phyloP scores from a whole-genome alignment of 139 green algal genomes.

The Pleodorina starrii region DNA sequence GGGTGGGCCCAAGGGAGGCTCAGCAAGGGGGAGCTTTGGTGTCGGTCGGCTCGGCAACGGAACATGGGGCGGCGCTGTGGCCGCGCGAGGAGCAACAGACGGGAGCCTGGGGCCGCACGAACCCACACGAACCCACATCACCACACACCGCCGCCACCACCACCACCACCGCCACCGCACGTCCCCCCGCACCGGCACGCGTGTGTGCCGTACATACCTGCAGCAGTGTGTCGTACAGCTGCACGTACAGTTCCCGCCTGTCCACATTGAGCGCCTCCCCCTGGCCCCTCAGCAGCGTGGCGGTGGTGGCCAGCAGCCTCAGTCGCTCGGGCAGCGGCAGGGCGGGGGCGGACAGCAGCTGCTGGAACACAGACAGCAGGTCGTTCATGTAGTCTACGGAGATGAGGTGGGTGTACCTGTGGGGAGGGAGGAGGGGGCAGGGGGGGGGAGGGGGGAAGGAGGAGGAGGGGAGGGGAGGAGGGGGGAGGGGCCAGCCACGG shows the following conservation, averaged over 20 bases:
- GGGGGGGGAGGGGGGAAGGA: background rate
- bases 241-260: slow-evolving; percentile 69
- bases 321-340: slow-evolving; percentile 79
- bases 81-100: too few relatives aligned
- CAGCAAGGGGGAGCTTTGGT: too few relatives aligned
- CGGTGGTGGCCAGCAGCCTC: slow-evolving; percentile 68
- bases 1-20: too few relatives aligned
- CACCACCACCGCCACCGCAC: too few relatives aligned
- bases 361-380: slow-evolving; percentile 70
- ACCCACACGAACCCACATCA: background rate
- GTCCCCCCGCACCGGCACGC: too few relatives aligned
- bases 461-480: too few relatives aligned
- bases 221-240: slow-evolving; percentile 73
- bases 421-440: background rate
- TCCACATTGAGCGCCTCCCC: slow-evolving; percentile 84
- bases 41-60: too few relatives aligned
- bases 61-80: too few relatives aligned
- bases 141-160: too few relatives aligned
- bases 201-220: slow-evolving; percentile 24
- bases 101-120: too few relatives aligned
- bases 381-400: slow-evolving; percentile 88
- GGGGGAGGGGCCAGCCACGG: too few relatives aligned
- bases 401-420: slow-evolving; percentile 82
- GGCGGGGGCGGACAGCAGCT: slow-evolving; percentile 63
- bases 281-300: slow-evolving; percentile 66